A percentile compares a stretch with the other conserved stretches of the same genome.
These are phyloP conservation scores for Fusarium ambrosium DNA, from an alignment of 2,329 filamentous ascomycete species.

Conservation along the genomic window DNA sequence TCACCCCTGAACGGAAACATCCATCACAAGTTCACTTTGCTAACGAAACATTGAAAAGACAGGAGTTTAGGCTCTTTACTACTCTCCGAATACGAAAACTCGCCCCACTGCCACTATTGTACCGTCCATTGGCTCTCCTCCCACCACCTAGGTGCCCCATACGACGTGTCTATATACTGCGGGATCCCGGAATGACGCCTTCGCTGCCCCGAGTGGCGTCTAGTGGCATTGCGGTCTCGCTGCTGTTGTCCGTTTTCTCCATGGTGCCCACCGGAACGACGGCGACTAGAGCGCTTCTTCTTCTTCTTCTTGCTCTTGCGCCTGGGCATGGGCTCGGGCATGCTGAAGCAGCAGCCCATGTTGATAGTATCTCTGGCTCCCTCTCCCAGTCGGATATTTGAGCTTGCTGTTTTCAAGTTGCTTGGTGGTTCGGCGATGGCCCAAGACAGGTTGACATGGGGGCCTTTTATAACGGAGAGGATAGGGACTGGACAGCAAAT, in stretches of 20 bases:
- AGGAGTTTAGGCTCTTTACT: neutral
- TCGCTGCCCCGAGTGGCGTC: neutral
- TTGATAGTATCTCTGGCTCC: neutral
- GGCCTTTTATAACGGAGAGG: neutral
- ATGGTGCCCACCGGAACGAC: neutral
- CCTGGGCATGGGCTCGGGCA: neutral
- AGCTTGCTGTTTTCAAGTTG: neutral
- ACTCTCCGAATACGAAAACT: neutral
- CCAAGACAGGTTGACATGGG: neutral
- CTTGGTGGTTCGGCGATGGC: neutral
- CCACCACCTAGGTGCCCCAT: neutral
- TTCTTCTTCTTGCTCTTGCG: neutral
- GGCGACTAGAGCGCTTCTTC: neutral
- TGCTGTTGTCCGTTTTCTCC: neutral
- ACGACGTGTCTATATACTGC: neutral
- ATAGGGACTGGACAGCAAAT: neutral
- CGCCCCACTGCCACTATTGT: neutral
- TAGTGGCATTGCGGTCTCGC: neutral
- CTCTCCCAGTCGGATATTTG: neutral
- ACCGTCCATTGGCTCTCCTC: neutral
- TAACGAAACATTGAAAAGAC: neutral
- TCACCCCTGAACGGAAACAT: neutral
- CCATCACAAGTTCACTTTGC: neutral
- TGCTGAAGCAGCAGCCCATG: conserved; percentile 29
- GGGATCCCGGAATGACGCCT: conserved; percentile 1